Base-by-base conservation (phyloP, 495 filamentous ascomycete species). In the Wilcoxina mikolae region DNA sequence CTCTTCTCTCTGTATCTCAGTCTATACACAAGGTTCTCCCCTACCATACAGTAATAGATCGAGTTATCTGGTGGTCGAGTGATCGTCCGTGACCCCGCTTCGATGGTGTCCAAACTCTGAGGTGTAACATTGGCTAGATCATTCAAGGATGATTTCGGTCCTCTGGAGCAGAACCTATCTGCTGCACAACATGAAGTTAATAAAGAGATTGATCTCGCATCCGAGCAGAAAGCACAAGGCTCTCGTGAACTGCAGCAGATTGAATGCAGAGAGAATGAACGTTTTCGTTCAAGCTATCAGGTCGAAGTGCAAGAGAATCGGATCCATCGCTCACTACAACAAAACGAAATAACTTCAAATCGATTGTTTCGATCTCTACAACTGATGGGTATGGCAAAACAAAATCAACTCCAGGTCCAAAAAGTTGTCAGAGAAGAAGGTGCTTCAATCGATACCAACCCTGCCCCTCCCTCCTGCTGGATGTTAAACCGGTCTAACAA, bases 81-180 rank as follows among this genome's bases (percentile, higher is more conserved):
- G n/a, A n/a, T n/a, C n/a, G n/a, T n/a, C n/a, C n/a, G n/a, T n/a
- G n/a, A n/a, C n/a, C n/a, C n/a, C n/a, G n/a, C n/a, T n/a, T n/a
- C n/a, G n/a, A n/a, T n/a, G n/a, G n/a, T n/a, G n/a, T n/a, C n/a
- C n/a, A n/a, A n/a, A n/a, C n/a, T n/a, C n/a, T n/a, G n/a, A n/a
- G n/a, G n/a, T n/a, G n/a, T n/a, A n/a, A n/a, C 48, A 11, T 15
- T 49, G 7, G 46, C 43, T 42, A 31, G 38, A 22, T 20, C 57
- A 26, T 53, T 45, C 18, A 26, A 47, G 5, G 25, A 35, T 26
- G 17, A 28, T 27, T 57, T 59, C 18, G 47, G 53, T 17, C 53
- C 24, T 0, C 25, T 53, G 18, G 53, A 59, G 29, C 17, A 9
- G 3, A 38, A 56, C 24, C 39, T 59, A 7, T 2, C n/a, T 25